Evolutionary conservation across 345 rosid species (phyloP).

Genomic region (Populus nigra): DNA sequence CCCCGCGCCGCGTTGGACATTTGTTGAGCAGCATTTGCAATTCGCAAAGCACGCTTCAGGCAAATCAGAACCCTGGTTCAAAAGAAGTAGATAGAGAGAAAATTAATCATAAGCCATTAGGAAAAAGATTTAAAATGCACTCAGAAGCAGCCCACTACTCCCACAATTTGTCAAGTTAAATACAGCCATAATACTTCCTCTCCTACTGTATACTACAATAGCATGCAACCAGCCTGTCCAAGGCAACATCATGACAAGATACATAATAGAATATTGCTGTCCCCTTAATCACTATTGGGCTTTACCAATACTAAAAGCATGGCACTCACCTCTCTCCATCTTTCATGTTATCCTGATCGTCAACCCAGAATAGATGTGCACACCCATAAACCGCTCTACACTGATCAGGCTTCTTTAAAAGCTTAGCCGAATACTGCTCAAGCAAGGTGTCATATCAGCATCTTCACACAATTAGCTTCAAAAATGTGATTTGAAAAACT

Average conservation of each 20-base stretch:
- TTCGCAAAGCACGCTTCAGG: slow-evolving; percentile 90
- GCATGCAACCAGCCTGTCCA: neutral
- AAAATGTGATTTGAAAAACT: neutral
- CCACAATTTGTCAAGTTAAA: neutral
- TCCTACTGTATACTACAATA: neutral
- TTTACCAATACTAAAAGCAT: neutral
- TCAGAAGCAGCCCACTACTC: neutral
- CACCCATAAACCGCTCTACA: slow-evolving; percentile 97
- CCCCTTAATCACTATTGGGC: neutral
- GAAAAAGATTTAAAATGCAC: neutral
- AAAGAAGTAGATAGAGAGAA: neutral
- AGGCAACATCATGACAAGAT: neutral
- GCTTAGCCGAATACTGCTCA: slow-evolving; percentile 92
- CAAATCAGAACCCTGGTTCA: slow-evolving; percentile 73
- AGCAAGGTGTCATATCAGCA: slow-evolving; percentile 22
- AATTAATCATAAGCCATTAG: neutral
- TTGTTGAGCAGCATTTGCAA: slow-evolving; percentile 95
- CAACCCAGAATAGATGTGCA: slow-evolving; percentile 95
- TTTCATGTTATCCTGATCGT: slow-evolving; percentile 78
- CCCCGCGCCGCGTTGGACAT: slow-evolving; percentile 76
- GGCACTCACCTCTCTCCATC: slow-evolving; percentile 85
- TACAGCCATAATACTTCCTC: neutral
- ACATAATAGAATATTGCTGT: neutral
- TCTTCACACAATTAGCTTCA: slow-evolving; percentile 14
- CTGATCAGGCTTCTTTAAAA: slow-evolving; percentile 96